phyloP scores from a whole-genome alignment of 169 alveolate genomes.

The Plasmodium gaboni region DNA sequence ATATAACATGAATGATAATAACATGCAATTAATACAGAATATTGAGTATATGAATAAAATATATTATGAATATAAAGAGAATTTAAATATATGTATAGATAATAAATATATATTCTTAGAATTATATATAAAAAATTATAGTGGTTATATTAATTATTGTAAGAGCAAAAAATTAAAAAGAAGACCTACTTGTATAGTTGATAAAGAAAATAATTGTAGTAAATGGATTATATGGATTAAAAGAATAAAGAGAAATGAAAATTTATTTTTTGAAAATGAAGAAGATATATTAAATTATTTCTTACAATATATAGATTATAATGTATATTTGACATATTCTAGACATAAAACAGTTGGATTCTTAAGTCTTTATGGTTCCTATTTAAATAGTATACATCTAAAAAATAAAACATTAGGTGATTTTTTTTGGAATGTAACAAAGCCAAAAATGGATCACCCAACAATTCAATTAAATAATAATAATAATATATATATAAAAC shows the following conservation, averaged over 20 bases:
- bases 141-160: conserved; percentile 71
- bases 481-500: background rate
- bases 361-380: conserved; percentile 62
- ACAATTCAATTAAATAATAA: background rate
- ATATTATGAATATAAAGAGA: conserved; percentile 12
- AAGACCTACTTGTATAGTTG: conserved; percentile 66
- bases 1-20: background rate
- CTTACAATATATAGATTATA: conserved; percentile 37
- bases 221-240: conserved; percentile 75
- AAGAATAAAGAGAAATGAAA: conserved; percentile 65
- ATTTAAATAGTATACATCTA: conserved; percentile 32
- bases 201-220: conserved; percentile 20
- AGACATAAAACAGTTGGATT: conserved; percentile 58
- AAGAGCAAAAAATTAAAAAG: conserved; percentile 37
- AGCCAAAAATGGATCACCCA: background rate
- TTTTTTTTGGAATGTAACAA: conserved; percentile 20
- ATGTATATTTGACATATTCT: conserved; percentile 27
- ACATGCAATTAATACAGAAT: background rate
- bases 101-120: conserved; percentile 57
- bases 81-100: conserved; percentile 45
- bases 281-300: conserved; percentile 52
- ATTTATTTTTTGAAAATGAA: conserved; percentile 38
- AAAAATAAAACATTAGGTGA: conserved; percentile 20
- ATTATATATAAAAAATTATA: conserved; percentile 38
- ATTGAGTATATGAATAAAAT: background rate